Percentiles rank a stretch among this genome's conserved stretches.
Evolutionary conservation across 768 basidiomycete species (phyloP).

Genomic region (Ramaria rubella): DNA sequence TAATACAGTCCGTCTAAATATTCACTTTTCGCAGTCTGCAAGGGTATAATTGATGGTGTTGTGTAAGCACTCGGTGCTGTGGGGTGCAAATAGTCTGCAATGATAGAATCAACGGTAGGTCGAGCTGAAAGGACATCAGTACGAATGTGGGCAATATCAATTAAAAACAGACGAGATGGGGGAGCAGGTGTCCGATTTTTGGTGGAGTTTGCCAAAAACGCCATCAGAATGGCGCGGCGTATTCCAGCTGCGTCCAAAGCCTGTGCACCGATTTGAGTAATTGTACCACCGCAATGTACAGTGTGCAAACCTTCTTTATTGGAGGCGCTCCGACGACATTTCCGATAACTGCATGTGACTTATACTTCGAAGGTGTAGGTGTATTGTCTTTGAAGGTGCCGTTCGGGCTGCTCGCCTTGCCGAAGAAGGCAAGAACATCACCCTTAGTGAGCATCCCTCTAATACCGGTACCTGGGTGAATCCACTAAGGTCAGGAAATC

Average conservation of each 20-base stretch:
- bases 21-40: not conserved
- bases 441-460: constrained; percentile 96
- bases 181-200: constrained; percentile 33
- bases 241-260: constrained; percentile 59
- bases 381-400: constrained; percentile 60
- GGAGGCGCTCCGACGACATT: constrained; percentile 20
- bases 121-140: not conserved
- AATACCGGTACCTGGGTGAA: constrained; percentile 53
- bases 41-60: too few relatives aligned
- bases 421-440: constrained; percentile 82
- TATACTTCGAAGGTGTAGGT: constrained; percentile 11
- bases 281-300: not conserved
- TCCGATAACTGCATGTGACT: constrained; percentile 26
- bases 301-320: constrained; percentile 30
- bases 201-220: constrained; percentile 48
- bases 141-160: not conserved
- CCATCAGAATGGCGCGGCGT: constrained; percentile 58
- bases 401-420: constrained; percentile 69
- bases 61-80: constrained; percentile 12
- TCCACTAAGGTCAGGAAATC: not conserved
- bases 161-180: constrained; percentile 28
- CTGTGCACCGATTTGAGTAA: constrained; percentile 19
- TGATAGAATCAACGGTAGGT: constrained; percentile 40
- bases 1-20: constrained; percentile 15
- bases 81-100: constrained; percentile 63